phyloP scores from a whole-genome alignment of 2,329 filamentous ascomycete species.

The Claviceps monticola region DNA sequence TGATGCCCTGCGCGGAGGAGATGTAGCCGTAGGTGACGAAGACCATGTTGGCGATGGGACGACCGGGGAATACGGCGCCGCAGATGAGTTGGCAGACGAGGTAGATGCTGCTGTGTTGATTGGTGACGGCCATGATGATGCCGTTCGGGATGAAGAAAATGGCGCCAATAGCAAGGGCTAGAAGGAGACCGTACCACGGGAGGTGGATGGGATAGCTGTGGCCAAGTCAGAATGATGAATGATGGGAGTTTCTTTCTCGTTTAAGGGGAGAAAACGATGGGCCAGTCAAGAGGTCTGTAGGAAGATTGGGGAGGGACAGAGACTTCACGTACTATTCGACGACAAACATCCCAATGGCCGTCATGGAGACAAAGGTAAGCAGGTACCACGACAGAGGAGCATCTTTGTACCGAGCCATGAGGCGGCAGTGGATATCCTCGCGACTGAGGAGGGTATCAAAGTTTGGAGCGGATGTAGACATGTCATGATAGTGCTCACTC shows the following conservation, averaged over 20 bases:
- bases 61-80: conserved; percentile 67
- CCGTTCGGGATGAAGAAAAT: conserved; percentile 82
- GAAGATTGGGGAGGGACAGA: background rate
- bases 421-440: conserved; percentile 71
- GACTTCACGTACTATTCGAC: conserved; percentile 52
- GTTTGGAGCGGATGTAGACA: conserved; percentile 24
- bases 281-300: background rate
- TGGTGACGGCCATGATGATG: conserved; percentile 87
- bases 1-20: conserved; percentile 75
- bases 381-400: conserved; percentile 75
- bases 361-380: conserved; percentile 60
- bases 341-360: conserved; percentile 65
- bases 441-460: conserved; percentile 46
- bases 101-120: conserved; percentile 77
- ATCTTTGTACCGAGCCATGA: conserved; percentile 74
- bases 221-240: background rate
- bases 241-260: too few relatives aligned
- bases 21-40: conserved; percentile 89
- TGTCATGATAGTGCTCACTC: conserved; percentile 10
- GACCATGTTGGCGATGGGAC: conserved; percentile 84
- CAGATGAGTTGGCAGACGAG: conserved; percentile 77
- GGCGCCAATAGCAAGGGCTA: conserved; percentile 64
- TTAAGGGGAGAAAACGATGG: too few relatives aligned
- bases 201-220: conserved; percentile 62
- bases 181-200: conserved; percentile 73